Evolutionary conservation across 2,329 filamentous ascomycete genomes (phyloP).

Genomic region (Ceratocystis cacaofunesta): DNA sequence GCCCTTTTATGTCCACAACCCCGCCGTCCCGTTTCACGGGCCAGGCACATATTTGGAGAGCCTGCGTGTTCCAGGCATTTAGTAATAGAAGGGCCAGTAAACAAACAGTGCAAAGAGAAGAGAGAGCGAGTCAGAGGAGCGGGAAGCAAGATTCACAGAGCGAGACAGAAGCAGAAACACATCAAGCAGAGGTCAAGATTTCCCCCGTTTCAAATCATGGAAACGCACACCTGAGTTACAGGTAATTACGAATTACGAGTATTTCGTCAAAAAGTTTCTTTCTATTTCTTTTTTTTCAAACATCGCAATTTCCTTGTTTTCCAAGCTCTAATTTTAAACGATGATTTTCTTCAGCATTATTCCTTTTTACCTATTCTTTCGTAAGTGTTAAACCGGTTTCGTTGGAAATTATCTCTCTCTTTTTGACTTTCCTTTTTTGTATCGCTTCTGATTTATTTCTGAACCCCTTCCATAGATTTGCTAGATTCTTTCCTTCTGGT

Average conservation of each 20-base stretch:
- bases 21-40: background rate
- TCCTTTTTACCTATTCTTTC: too few relatives aligned
- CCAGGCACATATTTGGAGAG: background rate
- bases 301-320: background rate
- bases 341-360: background rate
- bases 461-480: background rate
- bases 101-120: background rate
- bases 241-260: background rate
- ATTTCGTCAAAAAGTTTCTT: background rate
- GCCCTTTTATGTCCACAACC: background rate
- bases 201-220: too few relatives aligned
- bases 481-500: background rate
- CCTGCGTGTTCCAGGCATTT: background rate
- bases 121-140: background rate
- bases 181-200: background rate
- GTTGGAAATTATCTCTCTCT: background rate
- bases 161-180: background rate
- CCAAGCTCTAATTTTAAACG: background rate
- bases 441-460: background rate
- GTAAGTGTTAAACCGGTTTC: background rate
- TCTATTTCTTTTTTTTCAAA: background rate
- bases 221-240: background rate
- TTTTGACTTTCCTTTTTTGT: background rate
- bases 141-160: background rate
- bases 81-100: background rate